phyloP scores from a whole-genome alignment of 2,329 filamentous ascomycete species.

The Fusarium falciforme region DNA sequence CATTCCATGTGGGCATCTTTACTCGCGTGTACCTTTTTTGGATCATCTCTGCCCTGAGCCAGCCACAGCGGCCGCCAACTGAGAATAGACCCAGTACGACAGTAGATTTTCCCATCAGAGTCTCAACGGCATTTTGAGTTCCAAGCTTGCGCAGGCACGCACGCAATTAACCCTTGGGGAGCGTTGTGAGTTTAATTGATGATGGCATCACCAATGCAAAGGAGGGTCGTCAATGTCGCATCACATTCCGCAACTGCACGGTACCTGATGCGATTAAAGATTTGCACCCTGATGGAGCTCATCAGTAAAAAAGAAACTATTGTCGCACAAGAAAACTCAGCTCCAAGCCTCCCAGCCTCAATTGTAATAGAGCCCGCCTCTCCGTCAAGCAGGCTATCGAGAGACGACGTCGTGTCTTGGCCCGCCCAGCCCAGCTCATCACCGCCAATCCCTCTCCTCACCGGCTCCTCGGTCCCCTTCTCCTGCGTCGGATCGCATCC shows the following conservation, averaged over 20 bases:
- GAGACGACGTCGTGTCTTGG: not conserved
- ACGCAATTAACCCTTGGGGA: not conserved
- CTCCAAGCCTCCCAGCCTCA: slow-evolving; percentile 25
- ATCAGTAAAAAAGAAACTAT: not conserved
- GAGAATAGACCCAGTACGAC: not conserved
- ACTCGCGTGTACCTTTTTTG: not conserved
- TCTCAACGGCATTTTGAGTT: slow-evolving; percentile 22
- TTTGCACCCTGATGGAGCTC: not conserved
- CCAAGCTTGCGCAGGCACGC: slow-evolving; percentile 21
- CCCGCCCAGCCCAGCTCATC: not conserved
- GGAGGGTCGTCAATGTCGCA: not conserved
- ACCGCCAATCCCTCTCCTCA: slow-evolving; percentile 18
- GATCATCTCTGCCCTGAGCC: not conserved
- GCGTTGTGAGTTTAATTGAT: slow-evolving; percentile 6
- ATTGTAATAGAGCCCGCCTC: not conserved
- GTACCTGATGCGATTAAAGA: not conserved
- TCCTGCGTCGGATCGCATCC: slow-evolving; percentile 29
- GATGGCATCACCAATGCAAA: not conserved
- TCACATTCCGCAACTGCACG: not conserved
- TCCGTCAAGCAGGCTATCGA: not conserved
- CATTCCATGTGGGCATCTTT: not conserved
- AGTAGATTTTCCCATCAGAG: not conserved
- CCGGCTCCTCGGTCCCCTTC: slow-evolving; percentile 14
- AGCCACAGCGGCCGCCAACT: slow-evolving; percentile 1
- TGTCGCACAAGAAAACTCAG: slow-evolving; percentile 19